Conservation (phyloP, 1,139 yeast genomes). For the Nakaseomyces nivariensis region DNA sequence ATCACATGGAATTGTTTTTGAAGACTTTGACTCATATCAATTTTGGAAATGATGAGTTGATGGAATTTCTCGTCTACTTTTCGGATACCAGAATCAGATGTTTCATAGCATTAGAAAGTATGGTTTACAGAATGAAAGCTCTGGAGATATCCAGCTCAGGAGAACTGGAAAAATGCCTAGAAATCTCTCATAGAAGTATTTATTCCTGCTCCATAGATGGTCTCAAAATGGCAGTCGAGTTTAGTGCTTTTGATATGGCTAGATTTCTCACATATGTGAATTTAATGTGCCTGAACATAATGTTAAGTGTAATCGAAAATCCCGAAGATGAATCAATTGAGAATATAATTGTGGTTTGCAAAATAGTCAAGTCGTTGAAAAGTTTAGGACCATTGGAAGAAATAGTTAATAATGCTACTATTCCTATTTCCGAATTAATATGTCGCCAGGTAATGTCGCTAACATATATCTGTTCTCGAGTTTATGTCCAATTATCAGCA, state of each 20-base stretch:
- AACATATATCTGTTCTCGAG: constrained; percentile 6
- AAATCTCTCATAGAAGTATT: neutral
- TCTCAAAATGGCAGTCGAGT: neutral
- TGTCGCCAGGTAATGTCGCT: neutral
- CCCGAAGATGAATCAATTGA: constrained; percentile 1
- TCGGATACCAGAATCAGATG: neutral
- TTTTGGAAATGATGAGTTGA: neutral
- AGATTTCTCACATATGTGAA: neutral
- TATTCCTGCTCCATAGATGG: constrained; percentile 2
- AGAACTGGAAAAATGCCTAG: neutral
- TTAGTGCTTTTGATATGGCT: neutral
- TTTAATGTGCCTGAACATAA: neutral
- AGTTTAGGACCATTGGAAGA: neutral
- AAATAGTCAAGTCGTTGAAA: neutral
- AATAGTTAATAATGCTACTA: neutral
- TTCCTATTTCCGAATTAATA: neutral
- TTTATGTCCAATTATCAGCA: constrained; percentile 2
- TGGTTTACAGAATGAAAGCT: neutral
- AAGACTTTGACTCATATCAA: neutral
- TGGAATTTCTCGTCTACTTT: constrained; percentile 5
- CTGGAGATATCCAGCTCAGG: constrained; percentile 1
- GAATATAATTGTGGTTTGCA: neutral
- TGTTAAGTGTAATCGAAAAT: neutral
- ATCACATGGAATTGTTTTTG: neutral
- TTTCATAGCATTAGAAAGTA: constrained; percentile 1